Evolutionary conservation across 108 stramenopile species (phyloP), one percentile per base, ranked within the genome.

Genomic region (Conticribra weissflogii): DNA sequence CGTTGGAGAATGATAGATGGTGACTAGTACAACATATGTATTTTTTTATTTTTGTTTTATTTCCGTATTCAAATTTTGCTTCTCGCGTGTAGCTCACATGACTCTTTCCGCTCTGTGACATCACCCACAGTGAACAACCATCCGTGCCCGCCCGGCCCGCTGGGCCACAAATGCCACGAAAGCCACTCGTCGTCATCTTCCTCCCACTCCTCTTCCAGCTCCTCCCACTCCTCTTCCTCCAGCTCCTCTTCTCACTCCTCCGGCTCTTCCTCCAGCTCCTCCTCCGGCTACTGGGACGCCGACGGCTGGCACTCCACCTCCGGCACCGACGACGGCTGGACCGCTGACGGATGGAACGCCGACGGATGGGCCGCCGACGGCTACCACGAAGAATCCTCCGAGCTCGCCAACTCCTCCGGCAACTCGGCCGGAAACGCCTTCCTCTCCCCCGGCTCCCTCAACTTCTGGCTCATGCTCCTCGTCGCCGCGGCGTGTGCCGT

Each of bases 391-490:
- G 15, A 24, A 4, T 46, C 64, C 9, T 21, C n/a, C 4, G 4
- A 51, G 4, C 50, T 51, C 21, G 50, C 50, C 9, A 51, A 51
- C 21, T 5, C 9, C n/a, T 24, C 4, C 50, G 16, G 18, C 16
- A 16, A 4, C 56, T 28, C 3, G 5, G 16, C 3, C 56, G 14
- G 9, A 33, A 36, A 29, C 33, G 25, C 21, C 2, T 34, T 41
- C 23, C 61, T 62, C 46, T 24, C 54, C 23, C 66, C 55, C 59
- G 57, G 65, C 52, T 46, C 65, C 19, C 36, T 60, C 2, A 45
- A 49, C 2, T 74, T 74, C 29, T 74, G 73, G 73, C 64, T 66
- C 57, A 18, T 78, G 1, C 41, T 80, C 18, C 68, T 60, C 15
- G 79, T 74, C 5, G 74, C 68, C 0, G 68, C 33, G n/a, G 74